Evolutionary conservation across 169 alveolate genomes (phyloP), one percentile per base, ranked within the genome.

Genomic region (Ichthyophthirius multifiliis): DNA sequence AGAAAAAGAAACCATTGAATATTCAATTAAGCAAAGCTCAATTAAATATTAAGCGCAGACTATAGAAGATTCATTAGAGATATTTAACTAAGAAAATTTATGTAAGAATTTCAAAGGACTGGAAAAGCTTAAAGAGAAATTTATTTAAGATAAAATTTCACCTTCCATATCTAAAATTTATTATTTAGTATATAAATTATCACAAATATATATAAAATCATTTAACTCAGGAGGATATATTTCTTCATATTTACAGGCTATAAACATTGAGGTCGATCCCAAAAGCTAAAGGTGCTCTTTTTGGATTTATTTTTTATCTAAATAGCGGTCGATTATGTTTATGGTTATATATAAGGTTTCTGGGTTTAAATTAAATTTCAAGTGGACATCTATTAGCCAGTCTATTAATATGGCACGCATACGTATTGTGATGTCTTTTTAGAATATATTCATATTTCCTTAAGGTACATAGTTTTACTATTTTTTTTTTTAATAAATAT

Each of bases 351-450:
- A 92, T 23, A 94, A 82, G 3, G 97, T 94, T 84, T 94, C 95
- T 39, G 85, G 84, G 55, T 80, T 79, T n/a, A 90, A 77, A 44
- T 90, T 89, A 62, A 92, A 90, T 74, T 90, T 91, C 41, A 78
- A 73, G 77, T 91, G 96, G 0, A 94, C 95, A 65, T 94, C 97
- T 15, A 92, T 81, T 15, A 94, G 85, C 96, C 97, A 94, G 80
- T 94, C 97, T 0, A 94, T 76, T 31, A 94, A 84, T 64, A 91
- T 90, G n/a, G 92, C 92, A 30, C 97, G 75, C 95, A 91, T 90
- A 84, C 89, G 89, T 45, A 86, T 96, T 82, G 87, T 91, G 27
- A 94, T 92, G 75, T 91, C 96, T 13, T 32, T 45, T 83, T 94
- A 55, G 20, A 71, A 32, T 13, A n/a, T 67, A 0, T 1, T 67